Percentiles rank a stretch among this genome's conserved stretches.
phyloP scores from a whole-genome alignment of 1,284 basidiomycete genomes.

The Xerocomus nothofagi region DNA sequence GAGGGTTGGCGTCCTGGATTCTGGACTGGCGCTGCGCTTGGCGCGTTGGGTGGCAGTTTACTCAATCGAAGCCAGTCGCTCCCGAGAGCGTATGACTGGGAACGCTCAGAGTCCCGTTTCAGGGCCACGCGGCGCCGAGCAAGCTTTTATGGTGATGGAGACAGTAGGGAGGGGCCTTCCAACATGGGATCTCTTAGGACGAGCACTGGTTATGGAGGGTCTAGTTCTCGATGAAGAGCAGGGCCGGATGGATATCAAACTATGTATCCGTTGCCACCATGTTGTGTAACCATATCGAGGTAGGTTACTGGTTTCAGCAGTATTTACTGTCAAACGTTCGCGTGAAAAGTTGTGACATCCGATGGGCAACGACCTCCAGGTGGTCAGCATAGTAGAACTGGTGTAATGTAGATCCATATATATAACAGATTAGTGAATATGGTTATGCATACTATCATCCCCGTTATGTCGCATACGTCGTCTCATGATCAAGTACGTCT shows the following conservation, averaged over 20 bases:
- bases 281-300: neutral
- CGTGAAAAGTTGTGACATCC: neutral
- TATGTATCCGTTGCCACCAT: neutral
- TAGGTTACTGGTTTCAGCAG: neutral
- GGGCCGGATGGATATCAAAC: neutral
- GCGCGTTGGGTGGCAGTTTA: slow-evolving; percentile 62
- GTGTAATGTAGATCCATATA: neutral
- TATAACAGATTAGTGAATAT: slow-evolving; percentile 20
- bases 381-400: neutral
- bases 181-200: slow-evolving; percentile 62
- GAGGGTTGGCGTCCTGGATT: slow-evolving; percentile 67
- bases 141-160: slow-evolving; percentile 41
- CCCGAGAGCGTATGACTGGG: slow-evolving; percentile 52
- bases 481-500: neutral
- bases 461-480: slow-evolving; percentile 7
- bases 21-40: slow-evolving; percentile 75
- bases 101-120: slow-evolving; percentile 38
- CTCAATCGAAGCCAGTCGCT: slow-evolving; percentile 42
- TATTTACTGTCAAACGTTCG: neutral
- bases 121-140: slow-evolving; percentile 23
- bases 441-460: slow-evolving; percentile 11
- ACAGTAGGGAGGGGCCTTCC: slow-evolving; percentile 69
- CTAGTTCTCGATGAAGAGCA: slow-evolving; percentile 48
- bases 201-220: slow-evolving; percentile 71
- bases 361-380: neutral